Percentiles rank a stretch among this genome's conserved stretches.
These are phyloP conservation scores for Apiospora phragmitis DNA, from an alignment of 2,329 filamentous ascomycete species.

Conservation along the genomic window DNA sequence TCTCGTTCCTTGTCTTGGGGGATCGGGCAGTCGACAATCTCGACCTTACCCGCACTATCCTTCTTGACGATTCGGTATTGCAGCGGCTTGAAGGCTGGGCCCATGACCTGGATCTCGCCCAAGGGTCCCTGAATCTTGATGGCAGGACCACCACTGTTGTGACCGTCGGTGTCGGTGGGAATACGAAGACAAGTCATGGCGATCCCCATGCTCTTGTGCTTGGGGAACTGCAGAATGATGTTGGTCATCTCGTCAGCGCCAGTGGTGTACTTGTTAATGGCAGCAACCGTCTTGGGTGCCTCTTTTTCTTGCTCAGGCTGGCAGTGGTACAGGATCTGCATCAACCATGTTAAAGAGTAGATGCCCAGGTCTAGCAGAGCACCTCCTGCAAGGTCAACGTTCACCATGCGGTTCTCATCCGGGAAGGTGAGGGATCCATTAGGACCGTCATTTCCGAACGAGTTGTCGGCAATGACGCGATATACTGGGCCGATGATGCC, in stretches of 20 bases:
- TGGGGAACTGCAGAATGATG: slow-evolving; percentile 75
- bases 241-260: slow-evolving; percentile 79
- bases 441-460: slow-evolving; percentile 58
- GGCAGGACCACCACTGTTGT: slow-evolving; percentile 60
- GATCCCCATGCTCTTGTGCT: slow-evolving; percentile 68
- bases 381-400: slow-evolving; percentile 79
- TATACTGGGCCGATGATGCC: slow-evolving; percentile 62
- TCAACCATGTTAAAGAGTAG: slow-evolving; percentile 88
- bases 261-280: slow-evolving; percentile 72
- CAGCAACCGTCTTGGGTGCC: slow-evolving; percentile 65
- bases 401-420: slow-evolving; percentile 75
- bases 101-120: slow-evolving; percentile 80
- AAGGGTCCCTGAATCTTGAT: slow-evolving; percentile 79
- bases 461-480: slow-evolving; percentile 60
- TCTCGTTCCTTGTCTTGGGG: slow-evolving; percentile 49
- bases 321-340: slow-evolving; percentile 83
- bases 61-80: slow-evolving; percentile 64
- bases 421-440: slow-evolving; percentile 58
- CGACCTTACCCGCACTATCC: slow-evolving; percentile 46
- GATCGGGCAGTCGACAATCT: slow-evolving; percentile 54
- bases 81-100: slow-evolving; percentile 69
- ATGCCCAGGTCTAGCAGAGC: slow-evolving; percentile 83
- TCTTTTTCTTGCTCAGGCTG: slow-evolving; percentile 69
- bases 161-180: slow-evolving; percentile 60
- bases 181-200: slow-evolving; percentile 67